phyloP scores from a whole-genome alignment of 116 monocot species.

The Phalaenopsis hybrid region DNA sequence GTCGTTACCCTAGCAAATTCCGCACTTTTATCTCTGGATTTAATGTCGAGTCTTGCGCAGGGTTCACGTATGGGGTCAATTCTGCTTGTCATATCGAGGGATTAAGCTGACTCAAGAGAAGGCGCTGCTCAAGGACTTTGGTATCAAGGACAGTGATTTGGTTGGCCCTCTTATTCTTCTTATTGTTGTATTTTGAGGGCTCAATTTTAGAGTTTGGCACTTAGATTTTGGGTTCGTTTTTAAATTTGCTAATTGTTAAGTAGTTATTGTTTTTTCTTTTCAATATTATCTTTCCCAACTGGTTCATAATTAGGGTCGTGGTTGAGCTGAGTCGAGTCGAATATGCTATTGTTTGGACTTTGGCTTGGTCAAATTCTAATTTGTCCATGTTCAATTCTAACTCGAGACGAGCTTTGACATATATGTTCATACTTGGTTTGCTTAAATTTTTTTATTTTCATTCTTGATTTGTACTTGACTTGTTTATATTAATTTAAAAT shows the following conservation, averaged over 20 bases:
- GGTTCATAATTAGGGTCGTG: too few species aligned
- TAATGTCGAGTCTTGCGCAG: constrained; percentile 16
- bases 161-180: constrained; percentile 10
- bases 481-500: too few species aligned
- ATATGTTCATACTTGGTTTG: too few species aligned
- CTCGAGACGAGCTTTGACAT: too few species aligned
- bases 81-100: constrained; percentile 46
- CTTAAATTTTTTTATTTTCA: too few species aligned
- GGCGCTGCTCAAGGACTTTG: constrained; percentile 25
- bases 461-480: too few species aligned
- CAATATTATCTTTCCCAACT: too few species aligned
- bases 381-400: too few species aligned
- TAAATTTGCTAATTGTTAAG: background rate
- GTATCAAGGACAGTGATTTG: constrained; percentile 59
- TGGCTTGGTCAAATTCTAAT: too few species aligned
- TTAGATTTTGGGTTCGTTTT: background rate
- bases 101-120: constrained; percentile 46
- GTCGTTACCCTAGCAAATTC: background rate
- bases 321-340: too few species aligned
- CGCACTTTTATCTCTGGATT: background rate
- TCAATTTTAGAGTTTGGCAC: background rate
- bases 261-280: background rate
- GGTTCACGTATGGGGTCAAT: constrained; percentile 66
- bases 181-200: background rate
- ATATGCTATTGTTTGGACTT: too few species aligned